Evolutionary conservation across 2,329 filamentous ascomycete species (phyloP), one percentile per base, ranked within the genome.

Genomic region (Pseudofabraea citricarpa): DNA sequence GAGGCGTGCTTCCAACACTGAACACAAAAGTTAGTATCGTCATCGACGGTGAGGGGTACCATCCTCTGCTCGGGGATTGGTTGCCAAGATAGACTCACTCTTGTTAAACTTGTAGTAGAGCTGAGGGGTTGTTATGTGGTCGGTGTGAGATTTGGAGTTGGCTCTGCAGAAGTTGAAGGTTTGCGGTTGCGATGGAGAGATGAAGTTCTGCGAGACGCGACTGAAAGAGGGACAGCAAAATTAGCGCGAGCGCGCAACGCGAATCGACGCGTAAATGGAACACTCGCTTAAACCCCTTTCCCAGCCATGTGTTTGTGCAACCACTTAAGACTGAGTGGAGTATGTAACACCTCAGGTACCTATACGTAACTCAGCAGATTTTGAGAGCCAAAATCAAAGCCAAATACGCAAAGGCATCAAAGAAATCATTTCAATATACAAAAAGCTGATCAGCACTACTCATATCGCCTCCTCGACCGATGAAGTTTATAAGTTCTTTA

Each of bases 1-100:
- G 69, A 98, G 80, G 72, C 90, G 87, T 81, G 93, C 93, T 80
- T 98, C 93, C 74, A 98, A 83, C 91, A 97, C 61, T 64, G 35
- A 29, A 23, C 12, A 40, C 9, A 18, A 41, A 46, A 23, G 29
- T 41, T 40, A 45, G 40, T 31, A 24, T 23, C 15, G 13, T 5
- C 13, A 13, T 5, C 6, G 15, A 33, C 26, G 16, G 26, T 20
- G 40, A 21, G 22, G 27, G 13, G 5, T 15, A 10, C 6, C 13
- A 23, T 8, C 22, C 31, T 41, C 35, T 29, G 13, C 5, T 31
- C 9, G 9, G n/a, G n/a, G n/a, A n/a, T n/a, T n/a, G n/a, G n/a
- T n/a, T n/a, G n/a, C n/a, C n/a, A n/a, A n/a, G n/a, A n/a, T n/a
- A 6, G 10, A 16, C 40, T 24, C 35, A 41, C 40, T 41, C 27